A percentile compares a stretch with the other conserved stretches of the same genome.
Conservation (phyloP, 2,329 filamentous ascomycete species). For the Ceratocystis variospora region DNA sequence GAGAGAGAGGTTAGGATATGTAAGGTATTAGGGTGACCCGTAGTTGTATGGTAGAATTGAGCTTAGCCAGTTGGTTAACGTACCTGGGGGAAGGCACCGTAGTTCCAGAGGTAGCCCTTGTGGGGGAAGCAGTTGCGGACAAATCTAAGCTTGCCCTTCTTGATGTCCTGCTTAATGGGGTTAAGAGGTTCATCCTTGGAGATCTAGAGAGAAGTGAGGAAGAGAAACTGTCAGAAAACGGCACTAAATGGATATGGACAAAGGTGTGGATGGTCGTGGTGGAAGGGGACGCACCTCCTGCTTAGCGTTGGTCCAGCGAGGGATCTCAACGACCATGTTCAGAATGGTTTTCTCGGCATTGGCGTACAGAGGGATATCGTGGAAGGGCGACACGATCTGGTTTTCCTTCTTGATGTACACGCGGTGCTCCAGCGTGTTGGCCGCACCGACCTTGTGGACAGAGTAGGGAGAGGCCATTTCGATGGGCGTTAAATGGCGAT, state of each 20-base stretch:
- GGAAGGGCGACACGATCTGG: slow-evolving; percentile 83
- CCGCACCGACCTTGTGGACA: slow-evolving; percentile 73
- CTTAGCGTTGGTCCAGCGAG: slow-evolving; percentile 99
- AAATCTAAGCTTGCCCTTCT: slow-evolving; percentile 99
- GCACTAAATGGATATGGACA: not conserved
- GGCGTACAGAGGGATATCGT: slow-evolving; percentile 96
- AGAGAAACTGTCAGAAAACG: not conserved
- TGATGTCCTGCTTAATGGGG: slow-evolving; percentile 98
- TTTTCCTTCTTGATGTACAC: slow-evolving; percentile 98
- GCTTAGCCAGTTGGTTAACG: slow-evolving; percentile 23
- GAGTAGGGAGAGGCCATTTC: slow-evolving; percentile 54
- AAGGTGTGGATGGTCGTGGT: not conserved
- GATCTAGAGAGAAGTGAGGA: slow-evolving; percentile 45
- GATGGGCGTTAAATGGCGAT: slow-evolving; percentile 23
- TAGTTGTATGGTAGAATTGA: slow-evolving; percentile 7
- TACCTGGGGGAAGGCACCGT: slow-evolving; percentile 97
- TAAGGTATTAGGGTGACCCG: not conserved
- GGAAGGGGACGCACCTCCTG: slow-evolving; percentile 60
- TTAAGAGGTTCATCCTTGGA: slow-evolving; percentile 97
- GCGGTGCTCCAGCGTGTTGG: slow-evolving; percentile 92
- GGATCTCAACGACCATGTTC: slow-evolving; percentile 99
- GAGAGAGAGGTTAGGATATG: not conserved
- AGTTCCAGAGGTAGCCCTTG: slow-evolving; percentile 99
- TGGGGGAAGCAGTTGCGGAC: slow-evolving; percentile 99
- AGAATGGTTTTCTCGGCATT: slow-evolving; percentile 89